A percentile compares a stretch with the other conserved stretches of the same genome.
Evolutionary conservation across 2,329 filamentous ascomycete genomes (phyloP).

Genomic region (Colletotrichum brevisporum): DNA sequence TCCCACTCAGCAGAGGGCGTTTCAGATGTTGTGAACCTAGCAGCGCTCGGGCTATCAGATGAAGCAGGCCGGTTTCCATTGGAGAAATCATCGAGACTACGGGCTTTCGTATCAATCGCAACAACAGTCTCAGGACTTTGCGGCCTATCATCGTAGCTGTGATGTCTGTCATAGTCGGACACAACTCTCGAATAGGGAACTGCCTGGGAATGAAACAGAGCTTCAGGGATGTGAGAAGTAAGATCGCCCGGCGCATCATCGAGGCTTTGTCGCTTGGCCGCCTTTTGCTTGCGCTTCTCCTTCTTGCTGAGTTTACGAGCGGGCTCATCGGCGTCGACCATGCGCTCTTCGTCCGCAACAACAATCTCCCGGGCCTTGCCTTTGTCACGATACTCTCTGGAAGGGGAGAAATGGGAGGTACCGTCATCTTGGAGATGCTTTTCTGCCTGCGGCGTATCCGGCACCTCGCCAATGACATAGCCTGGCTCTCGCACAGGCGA

Average conservation of each 20-base stretch:
- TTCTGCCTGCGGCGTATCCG: slow-evolving; percentile 52
- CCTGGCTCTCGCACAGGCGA: slow-evolving; percentile 52
- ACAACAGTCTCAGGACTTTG: slow-evolving; percentile 36
- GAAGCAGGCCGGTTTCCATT: slow-evolving; percentile 1
- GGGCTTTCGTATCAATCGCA: slow-evolving; percentile 20
- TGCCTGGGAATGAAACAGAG: background rate
- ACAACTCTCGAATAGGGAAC: background rate
- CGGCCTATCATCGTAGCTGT: slow-evolving; percentile 14
- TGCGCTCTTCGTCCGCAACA: slow-evolving; percentile 6
- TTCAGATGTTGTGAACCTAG: slow-evolving; percentile 8
- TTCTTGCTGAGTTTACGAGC: slow-evolving; percentile 60
- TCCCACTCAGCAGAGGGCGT: slow-evolving; percentile 37
- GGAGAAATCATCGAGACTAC: slow-evolving; percentile 13
- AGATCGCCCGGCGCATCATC: slow-evolving; percentile 26
- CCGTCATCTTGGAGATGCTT: slow-evolving; percentile 7
- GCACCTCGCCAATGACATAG: slow-evolving; percentile 63
- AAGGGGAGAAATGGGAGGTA: slow-evolving; percentile 48
- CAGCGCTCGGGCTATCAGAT: background rate
- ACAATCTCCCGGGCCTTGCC: slow-evolving; percentile 45
- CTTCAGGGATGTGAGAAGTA: background rate
- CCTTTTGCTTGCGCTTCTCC: slow-evolving; percentile 63
- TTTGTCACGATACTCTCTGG: slow-evolving; percentile 42
- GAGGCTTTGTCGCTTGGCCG: slow-evolving; percentile 53
- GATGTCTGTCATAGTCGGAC: slow-evolving; percentile 13
- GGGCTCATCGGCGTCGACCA: slow-evolving; percentile 41